Evolutionary conservation across 805 yeast species (phyloP).

Genomic region (Yarrowia sp.): DNA sequence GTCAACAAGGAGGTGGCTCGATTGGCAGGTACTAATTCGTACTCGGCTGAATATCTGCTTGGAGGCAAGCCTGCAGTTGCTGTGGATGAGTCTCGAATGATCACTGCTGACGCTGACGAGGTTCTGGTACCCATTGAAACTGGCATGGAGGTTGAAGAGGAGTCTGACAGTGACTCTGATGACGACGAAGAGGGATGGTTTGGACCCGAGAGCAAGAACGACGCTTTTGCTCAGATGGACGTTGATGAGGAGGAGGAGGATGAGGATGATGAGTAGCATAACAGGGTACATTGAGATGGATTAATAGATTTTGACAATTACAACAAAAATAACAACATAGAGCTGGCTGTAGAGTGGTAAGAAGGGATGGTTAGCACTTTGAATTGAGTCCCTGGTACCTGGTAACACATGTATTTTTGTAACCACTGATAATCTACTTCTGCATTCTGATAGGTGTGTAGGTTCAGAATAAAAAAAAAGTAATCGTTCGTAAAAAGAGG

Average conservation of each 20-base stretch:
- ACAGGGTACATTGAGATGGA: background rate
- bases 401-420: no score
- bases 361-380: no score
- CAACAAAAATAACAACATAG: no score
- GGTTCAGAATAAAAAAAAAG: no score
- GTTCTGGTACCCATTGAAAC: conserved; percentile 35
- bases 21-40: conserved; percentile 34
- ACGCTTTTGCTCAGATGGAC: conserved; percentile 11
- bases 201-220: conserved; percentile 34
- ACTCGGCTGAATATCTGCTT: conserved; percentile 30
- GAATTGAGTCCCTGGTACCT: no score
- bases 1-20: conserved; percentile 62
- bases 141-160: conserved; percentile 30
- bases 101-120: conserved; percentile 29
- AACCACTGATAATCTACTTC: no score
- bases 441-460: no score
- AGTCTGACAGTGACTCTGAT: conserved; percentile 38
- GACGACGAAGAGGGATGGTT: conserved; percentile 41
- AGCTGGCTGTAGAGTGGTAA: no score
- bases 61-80: background rate
- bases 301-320: background rate
- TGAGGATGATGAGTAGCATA: conserved; percentile 1
- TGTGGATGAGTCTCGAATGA: background rate
- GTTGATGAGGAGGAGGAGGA: background rate
- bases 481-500: no score